Conservation (phyloP, 1,139 yeast genomes). For the Candida tropicalis region DNA sequence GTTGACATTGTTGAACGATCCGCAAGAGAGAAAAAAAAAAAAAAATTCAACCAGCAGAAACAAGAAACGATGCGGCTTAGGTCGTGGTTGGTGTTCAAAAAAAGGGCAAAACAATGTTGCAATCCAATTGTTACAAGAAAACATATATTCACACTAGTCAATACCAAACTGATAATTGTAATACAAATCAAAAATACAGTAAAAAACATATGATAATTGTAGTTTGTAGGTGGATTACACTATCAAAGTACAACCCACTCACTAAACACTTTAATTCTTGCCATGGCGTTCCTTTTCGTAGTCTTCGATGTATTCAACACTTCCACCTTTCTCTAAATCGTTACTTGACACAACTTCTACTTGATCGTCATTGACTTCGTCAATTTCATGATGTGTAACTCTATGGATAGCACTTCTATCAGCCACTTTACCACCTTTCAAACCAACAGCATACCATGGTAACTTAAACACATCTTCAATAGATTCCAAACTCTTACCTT, state of each 20-base stretch:
- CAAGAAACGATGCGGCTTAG: no score
- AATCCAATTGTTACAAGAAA: no score
- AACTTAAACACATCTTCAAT: slow-evolving; percentile 55
- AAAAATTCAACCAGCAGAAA: no score
- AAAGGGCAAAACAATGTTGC: no score
- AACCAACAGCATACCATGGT: slow-evolving; percentile 51
- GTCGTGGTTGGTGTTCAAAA: no score
- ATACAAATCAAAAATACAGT: not conserved
- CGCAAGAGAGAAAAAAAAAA: no score
- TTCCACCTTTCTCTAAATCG: slow-evolving; percentile 3
- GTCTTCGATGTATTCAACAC: slow-evolving; percentile 1
- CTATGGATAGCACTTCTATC: slow-evolving; percentile 47
- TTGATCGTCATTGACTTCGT: not conserved
- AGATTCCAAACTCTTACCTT: slow-evolving; percentile 51
- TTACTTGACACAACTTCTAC: not conserved
- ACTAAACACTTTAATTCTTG: not conserved
- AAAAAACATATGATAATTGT: no score
- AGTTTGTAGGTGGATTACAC: no score
- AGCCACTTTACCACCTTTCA: slow-evolving; percentile 51
- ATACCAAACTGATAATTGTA: not conserved
- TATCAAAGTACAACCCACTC: no score
- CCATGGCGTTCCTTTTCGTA: not conserved
- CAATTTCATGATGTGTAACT: slow-evolving; percentile 18
- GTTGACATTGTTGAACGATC: not conserved
- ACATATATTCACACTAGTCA: no score